phyloP scores from a whole-genome alignment of 441 rosid species.

The Gossypium davidsonii region DNA sequence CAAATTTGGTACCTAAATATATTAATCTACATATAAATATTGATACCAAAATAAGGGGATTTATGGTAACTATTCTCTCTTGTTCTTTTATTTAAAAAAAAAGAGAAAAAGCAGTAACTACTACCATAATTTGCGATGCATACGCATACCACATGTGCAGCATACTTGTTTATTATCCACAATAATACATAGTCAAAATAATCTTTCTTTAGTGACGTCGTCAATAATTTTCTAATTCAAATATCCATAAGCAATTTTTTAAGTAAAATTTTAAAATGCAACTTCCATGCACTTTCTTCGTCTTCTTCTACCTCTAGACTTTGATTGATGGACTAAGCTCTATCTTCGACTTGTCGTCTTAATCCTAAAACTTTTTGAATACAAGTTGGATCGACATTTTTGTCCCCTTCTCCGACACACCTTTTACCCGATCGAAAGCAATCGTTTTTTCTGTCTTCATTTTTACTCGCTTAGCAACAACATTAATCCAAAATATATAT shows the following conservation, averaged over 20 bases:
- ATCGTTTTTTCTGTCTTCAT: not conserved
- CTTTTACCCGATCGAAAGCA: conserved; percentile 7
- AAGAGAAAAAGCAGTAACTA: not conserved
- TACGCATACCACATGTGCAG: not conserved
- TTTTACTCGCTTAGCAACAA: not conserved
- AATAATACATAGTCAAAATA: not conserved
- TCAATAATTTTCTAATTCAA: not conserved
- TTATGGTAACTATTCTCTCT: not conserved
- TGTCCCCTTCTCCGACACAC: conserved; percentile 6
- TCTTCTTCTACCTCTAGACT: not conserved
- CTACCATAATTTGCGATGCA: not conserved
- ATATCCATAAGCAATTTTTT: not conserved
- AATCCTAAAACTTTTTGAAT: not conserved
- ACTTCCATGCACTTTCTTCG: conserved; percentile 7
- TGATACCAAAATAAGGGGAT: not conserved
- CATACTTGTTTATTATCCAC: not conserved
- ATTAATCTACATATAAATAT: too few species aligned
- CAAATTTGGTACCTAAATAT: not conserved
- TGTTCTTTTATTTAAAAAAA: not conserved
- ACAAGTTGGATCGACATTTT: conserved; percentile 18
- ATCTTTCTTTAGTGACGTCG: not conserved
- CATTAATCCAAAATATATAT: not conserved
- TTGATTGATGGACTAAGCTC: conserved; percentile 1
- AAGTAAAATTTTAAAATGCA: not conserved
- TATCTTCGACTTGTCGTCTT: not conserved